phyloP scores from a whole-genome alignment of 1,284 basidiomycete genomes.

The Ustilago shanxiensis region DNA sequence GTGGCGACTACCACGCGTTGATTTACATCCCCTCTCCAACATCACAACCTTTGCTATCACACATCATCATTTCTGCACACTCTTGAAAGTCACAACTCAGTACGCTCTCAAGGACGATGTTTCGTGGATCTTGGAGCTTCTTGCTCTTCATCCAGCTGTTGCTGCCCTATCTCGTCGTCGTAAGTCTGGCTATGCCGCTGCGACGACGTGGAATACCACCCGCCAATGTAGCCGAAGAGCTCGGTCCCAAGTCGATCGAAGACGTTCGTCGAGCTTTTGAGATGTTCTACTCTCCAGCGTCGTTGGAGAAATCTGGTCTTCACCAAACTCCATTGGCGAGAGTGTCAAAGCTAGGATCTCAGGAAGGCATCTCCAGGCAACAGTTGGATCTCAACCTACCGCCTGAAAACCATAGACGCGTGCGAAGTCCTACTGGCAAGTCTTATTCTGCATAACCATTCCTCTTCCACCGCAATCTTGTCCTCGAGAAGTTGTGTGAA shows the following conservation, averaged over 20 bases:
- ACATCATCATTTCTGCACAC: neutral
- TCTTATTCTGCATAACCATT: slow-evolving; percentile 49
- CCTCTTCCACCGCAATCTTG: neutral
- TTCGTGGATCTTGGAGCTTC: neutral
- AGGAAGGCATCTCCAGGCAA: neutral
- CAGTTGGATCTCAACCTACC: neutral
- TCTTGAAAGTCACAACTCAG: neutral
- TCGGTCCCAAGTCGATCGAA: neutral
- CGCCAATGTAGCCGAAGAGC: neutral
- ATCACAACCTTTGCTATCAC: neutral
- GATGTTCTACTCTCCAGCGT: neutral
- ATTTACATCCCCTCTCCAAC: neutral
- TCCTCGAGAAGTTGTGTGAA: too few relatives aligned
- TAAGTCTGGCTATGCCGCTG: neutral
- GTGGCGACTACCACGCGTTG: neutral
- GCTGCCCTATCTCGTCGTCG: neutral
- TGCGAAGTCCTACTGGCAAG: neutral
- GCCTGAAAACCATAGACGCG: slow-evolving; percentile 1
- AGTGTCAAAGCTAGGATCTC: neutral
- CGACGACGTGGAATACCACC: neutral
- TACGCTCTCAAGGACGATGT: neutral
- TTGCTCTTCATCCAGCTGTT: neutral
- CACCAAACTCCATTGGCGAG: neutral
- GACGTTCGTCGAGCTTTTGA: neutral
- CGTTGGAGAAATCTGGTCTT: neutral